Evolutionary conservation across 495 filamentous ascomycete species (phyloP).

Genomic region (Patellaria atrata): DNA sequence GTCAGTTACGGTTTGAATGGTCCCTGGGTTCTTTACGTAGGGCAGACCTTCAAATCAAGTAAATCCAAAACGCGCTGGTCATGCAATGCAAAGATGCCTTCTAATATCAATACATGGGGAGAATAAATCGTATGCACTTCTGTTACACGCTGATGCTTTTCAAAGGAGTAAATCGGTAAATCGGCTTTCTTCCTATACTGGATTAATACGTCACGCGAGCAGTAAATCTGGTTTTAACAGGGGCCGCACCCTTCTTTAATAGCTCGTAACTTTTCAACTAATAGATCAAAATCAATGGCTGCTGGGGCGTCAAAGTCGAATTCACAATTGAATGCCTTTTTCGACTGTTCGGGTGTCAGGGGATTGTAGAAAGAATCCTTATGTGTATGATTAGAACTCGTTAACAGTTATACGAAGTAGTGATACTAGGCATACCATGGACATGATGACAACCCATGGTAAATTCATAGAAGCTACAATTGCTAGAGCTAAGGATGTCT

Average conservation of each 20-base stretch:
- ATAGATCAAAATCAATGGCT: constrained; percentile 84
- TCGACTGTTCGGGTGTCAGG: constrained; percentile 56
- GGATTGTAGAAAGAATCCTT: constrained; percentile 98
- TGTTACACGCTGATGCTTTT: constrained; percentile 66
- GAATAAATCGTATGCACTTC: constrained; percentile 84
- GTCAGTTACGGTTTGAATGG: constrained; percentile 1
- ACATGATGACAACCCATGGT: constrained; percentile 94
- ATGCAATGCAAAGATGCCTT: constrained; percentile 91
- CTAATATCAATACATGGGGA: constrained; percentile 85
- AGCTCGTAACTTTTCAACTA: constrained; percentile 67
- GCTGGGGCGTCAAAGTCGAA: constrained; percentile 92
- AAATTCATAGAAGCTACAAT: constrained; percentile 81
- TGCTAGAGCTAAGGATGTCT: constrained; percentile 86
- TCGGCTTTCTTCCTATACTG: constrained; percentile 67
- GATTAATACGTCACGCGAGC: too few species aligned
- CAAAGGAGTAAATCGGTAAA: constrained; percentile 90
- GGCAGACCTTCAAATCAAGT: constrained; percentile 68
- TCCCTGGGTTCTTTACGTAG: neutral
- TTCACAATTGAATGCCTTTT: constrained; percentile 68
- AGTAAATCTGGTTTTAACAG: too few species aligned
- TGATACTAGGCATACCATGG: constrained; percentile 51
- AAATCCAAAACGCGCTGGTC: constrained; percentile 75
- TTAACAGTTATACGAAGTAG: constrained; percentile 5
- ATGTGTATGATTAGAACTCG: constrained; percentile 5
- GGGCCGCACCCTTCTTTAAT: constrained; percentile 73